These are phyloP conservation scores for Skeletonema marinoi DNA, from an alignment of 108 stramenopile genomes.

Conservation along the genomic window DNA sequence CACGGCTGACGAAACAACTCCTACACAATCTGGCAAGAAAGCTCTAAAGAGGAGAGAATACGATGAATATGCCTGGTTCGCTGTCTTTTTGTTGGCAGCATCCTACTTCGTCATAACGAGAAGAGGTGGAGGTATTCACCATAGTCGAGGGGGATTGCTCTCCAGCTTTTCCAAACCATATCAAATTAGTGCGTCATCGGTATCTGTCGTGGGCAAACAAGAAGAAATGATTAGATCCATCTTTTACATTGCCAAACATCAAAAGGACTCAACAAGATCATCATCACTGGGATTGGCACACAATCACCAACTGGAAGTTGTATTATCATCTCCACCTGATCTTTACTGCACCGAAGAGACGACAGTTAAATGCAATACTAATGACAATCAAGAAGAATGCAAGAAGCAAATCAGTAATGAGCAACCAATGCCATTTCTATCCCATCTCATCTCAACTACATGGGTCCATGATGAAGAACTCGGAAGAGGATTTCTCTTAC, in stretches of 20 bases:
- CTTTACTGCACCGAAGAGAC: background rate
- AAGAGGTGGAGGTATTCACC: background rate
- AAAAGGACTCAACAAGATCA: background rate
- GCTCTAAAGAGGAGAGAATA: conserved; percentile 2
- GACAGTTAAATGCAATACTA: background rate
- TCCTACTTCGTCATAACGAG: conserved; percentile 34
- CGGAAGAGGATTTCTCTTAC: conserved; percentile 68
- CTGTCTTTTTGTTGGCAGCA: conserved; percentile 27
- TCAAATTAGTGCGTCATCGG: conserved; percentile 20
- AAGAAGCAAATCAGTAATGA: background rate
- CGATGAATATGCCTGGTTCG: conserved; percentile 48
- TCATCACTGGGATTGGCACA: conserved; percentile 11
- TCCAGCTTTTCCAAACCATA: conserved; percentile 37
- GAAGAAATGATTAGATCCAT: conserved; percentile 25
- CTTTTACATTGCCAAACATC: conserved; percentile 22
- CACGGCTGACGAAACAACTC: background rate
- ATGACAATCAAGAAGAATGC: background rate
- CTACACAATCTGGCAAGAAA: background rate
- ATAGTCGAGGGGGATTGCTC: conserved; percentile 22
- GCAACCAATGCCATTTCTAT: conserved; percentile 26
- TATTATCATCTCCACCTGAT: conserved; percentile 40
- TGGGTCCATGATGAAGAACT: conserved; percentile 79
- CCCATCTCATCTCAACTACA: conserved; percentile 31
- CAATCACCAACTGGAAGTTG: conserved; percentile 27
- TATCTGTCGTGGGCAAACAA: background rate